A percentile compares a stretch with the other conserved stretches of the same genome.
These are phyloP conservation scores for Forsythia suspensa DNA, from an alignment of 257 asterid genomes.

Conservation along the genomic window DNA sequence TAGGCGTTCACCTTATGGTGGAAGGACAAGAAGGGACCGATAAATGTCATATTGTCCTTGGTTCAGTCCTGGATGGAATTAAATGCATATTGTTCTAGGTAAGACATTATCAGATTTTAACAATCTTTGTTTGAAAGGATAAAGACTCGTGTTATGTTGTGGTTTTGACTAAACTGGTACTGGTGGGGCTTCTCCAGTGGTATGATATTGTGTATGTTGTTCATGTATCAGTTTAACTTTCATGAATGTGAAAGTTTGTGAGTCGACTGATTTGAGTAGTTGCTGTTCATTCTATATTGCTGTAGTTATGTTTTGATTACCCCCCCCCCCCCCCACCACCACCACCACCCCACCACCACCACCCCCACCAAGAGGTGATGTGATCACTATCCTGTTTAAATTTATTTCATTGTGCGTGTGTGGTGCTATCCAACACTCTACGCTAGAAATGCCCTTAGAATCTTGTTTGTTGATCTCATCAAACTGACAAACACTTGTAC, in stretches of 20 bases:
- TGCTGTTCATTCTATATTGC: neutral
- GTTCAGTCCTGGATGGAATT: constrained; percentile 49
- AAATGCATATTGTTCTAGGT: constrained; percentile 60
- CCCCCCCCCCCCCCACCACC: too few relatives aligned
- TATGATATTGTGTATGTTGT: neutral
- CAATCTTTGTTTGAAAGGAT: neutral
- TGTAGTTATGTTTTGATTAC: neutral
- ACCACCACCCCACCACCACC: too few relatives aligned
- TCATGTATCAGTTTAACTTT: neutral
- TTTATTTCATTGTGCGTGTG: too few relatives aligned
- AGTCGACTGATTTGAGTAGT: neutral
- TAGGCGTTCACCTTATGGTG: constrained; percentile 61
- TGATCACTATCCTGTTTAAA: too few relatives aligned
- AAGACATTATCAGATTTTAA: constrained; percentile 23
- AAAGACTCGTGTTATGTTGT: neutral
- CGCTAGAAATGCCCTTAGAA: too few relatives aligned
- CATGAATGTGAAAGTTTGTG: neutral
- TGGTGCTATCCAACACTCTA: too few relatives aligned
- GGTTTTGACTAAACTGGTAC: neutral
- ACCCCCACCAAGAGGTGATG: too few relatives aligned
- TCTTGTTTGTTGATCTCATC: too few relatives aligned
- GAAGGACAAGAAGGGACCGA: constrained; percentile 79
- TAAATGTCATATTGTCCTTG: constrained; percentile 84
- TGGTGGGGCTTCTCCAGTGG: neutral
- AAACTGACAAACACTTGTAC: too few relatives aligned